Base-by-base conservation (phyloP, 2,329 filamentous ascomycete genomes). In the Zalaria obscura region DNA sequence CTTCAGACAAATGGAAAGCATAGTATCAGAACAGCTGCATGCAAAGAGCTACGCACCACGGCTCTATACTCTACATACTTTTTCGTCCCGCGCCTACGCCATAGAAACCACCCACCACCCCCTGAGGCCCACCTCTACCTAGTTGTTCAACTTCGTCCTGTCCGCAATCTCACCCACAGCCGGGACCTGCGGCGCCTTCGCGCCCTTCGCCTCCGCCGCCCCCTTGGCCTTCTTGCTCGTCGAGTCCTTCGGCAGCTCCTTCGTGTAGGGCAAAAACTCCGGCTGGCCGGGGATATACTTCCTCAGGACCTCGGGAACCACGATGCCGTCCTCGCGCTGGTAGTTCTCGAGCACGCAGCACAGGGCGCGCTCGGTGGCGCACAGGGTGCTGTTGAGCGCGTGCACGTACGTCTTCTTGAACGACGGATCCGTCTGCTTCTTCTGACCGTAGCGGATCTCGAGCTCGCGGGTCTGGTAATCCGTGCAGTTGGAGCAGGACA, bases 341-440 rank as follows among this genome's bases (percentile, higher is more conserved):
- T 89, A 96, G 66, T 96, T 98, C 67, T 98, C 91, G 33, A 98
- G 74, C 35, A 98, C 72, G 60, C 89, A 95, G 72, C 91, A 96
- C 39, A 96, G 72, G 1, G 89, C 86, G 58, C 89, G 76, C 58
- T 93, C 88, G 1, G 89, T 95, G 11, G 89, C 89, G 61, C 83
- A 89, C 33, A 95, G 70, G 18, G 83, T 94, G 47, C 83, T 83
- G 66, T 95, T 95, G 46, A 95, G 70, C 34, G 83, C 85, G 64
- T 98, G 91, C 32, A 93, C 88, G 59, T 95, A 98, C 51, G 86
- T 81, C 75, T 96, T 98, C 62, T 81, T 81, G 44, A 74, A 72
- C 50, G 58, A 58, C n/a, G 61, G 62, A 36, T 88, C 85, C 27
- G 80, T 88, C 62, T 83, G 79, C 59, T 80, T 83, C 73, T 95